These are phyloP conservation scores for Phytopythium vexans DNA, from an alignment of 352 stramenopile genomes.

Conservation along the genomic window DNA sequence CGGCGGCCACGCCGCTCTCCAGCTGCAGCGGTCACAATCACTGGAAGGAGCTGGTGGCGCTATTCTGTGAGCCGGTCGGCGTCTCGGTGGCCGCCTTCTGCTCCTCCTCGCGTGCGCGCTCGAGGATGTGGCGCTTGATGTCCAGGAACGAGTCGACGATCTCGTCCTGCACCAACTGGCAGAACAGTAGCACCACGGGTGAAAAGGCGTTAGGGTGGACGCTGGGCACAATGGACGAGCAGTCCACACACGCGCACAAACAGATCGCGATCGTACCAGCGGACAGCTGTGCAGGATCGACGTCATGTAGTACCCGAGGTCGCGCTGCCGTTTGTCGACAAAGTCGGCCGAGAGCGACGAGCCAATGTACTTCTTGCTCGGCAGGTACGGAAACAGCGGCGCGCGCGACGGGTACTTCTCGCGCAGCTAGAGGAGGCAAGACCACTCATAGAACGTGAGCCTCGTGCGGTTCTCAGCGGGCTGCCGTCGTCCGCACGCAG, in stretches of 20 bases:
- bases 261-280: conserved; percentile 27
- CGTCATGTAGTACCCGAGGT: conserved; percentile 86
- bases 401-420: conserved; percentile 83
- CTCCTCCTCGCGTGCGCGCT: conserved; percentile 53
- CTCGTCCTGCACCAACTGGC: conserved; percentile 77
- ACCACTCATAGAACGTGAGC: conserved; percentile 2
- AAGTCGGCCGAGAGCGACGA: conserved; percentile 83
- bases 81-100: conserved; percentile 24
- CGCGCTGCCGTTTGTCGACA: conserved; percentile 83
- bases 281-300: conserved; percentile 81
- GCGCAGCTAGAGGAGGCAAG: conserved; percentile 38
- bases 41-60: conserved; percentile 13
- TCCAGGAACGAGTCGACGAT: conserved; percentile 88
- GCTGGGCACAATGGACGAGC: not conserved
- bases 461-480: not conserved
- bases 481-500: not conserved
- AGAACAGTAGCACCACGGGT: not conserved
- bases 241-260: not conserved
- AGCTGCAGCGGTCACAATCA: conserved; percentile 10
- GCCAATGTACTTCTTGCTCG: conserved; percentile 87
- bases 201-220: not conserved
- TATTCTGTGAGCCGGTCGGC: conserved; percentile 14
- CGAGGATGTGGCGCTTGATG: conserved; percentile 81
- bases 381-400: conserved; percentile 67
- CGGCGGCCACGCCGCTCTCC: not conserved